Base-by-base conservation (phyloP, 345 rosid genomes). In the Camelina laxa region DNA sequence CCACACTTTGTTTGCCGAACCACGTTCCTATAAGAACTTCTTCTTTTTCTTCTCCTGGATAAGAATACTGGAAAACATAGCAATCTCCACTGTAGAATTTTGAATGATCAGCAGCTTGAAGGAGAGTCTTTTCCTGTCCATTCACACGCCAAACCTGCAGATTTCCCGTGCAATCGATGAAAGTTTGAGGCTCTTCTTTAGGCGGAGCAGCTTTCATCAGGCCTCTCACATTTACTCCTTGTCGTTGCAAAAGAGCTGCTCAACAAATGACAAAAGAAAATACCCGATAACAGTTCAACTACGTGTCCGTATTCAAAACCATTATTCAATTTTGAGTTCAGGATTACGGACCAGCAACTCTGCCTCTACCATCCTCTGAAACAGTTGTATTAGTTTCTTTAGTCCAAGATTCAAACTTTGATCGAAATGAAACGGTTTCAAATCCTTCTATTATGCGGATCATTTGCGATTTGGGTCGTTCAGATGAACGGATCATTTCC, bases 281-380 rank as follows among this genome's bases (percentile, higher is more conserved):
- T 12, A 50, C 10, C 11, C 24, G 4, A 63, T 7, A 4, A 16
- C 39, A 49, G 42, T 72, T 59, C 17, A 64, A 73, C 13, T 31
- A 33, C 19, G 5, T 14, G 27, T 22, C 35, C 64, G 47, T 44
- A 44, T 63, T 60, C 21, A 62, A 59, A 33, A 15, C 38, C 51
- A 73, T 38, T 24, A 54, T 76, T 24, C 38, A 45, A 22, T 24
- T 55, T 7, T 13, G 15, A 33, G 27, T 63, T 35, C 13, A 21
- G 53, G 69, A 42, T 61, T 51, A 80, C 90, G 9, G 33, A 95
- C 99, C 97, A 72, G 99, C 99, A 83, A 95, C 98, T 82, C 90
- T 92, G 83, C 99, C 96, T 84, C 96, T 84, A 71, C 99, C 99
- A 79, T 95, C 99, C 83, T 92, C 98, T 22, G 97, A 87, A 51